Evolutionary conservation across 352 stramenopile species (phyloP).

Genomic region (Pythium aquatile): DNA sequence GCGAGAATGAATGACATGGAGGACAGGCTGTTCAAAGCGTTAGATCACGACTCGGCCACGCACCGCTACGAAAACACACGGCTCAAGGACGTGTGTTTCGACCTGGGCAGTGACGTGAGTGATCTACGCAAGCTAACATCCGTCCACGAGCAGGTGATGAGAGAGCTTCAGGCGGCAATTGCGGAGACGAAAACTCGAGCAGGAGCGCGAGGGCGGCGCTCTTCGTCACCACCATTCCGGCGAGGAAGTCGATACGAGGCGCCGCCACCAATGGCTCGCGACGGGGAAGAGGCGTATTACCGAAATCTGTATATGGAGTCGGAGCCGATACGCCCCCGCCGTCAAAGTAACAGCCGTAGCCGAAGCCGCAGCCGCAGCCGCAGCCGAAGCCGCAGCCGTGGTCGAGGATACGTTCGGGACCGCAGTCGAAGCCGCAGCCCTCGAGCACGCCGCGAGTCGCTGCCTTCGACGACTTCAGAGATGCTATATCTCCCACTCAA

Average conservation of each 20-base stretch:
- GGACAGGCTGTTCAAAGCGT: slow-evolving; percentile 40
- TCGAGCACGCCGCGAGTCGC: neutral
- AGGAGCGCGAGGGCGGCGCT: neutral
- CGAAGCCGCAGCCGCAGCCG: slow-evolving; percentile 6
- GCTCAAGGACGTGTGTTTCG: slow-evolving; percentile 48
- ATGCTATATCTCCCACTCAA: slow-evolving; percentile 26
- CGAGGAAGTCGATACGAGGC: neutral
- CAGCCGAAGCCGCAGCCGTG: slow-evolving; percentile 9
- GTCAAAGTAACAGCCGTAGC: slow-evolving; percentile 11
- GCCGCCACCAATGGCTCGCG: neutral
- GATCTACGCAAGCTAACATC: slow-evolving; percentile 25
- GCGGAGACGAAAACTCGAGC: neutral
- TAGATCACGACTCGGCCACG: slow-evolving; percentile 39
- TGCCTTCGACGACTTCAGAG: slow-evolving; percentile 5
- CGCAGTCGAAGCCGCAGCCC: slow-evolving; percentile 17
- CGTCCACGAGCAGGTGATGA: slow-evolving; percentile 2
- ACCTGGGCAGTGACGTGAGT: slow-evolving; percentile 36
- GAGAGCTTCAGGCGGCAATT: slow-evolving; percentile 2
- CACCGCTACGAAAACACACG: slow-evolving; percentile 48
- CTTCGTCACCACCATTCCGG: neutral
- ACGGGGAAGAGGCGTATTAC: slow-evolving; percentile 9
- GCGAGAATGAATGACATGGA: slow-evolving; percentile 33
- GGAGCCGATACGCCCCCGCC: neutral
- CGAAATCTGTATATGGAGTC: neutral
- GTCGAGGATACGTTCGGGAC: neutral